Conservation (phyloP, 2,329 filamentous ascomycete species). For the Alternaria burnsii region DNA sequence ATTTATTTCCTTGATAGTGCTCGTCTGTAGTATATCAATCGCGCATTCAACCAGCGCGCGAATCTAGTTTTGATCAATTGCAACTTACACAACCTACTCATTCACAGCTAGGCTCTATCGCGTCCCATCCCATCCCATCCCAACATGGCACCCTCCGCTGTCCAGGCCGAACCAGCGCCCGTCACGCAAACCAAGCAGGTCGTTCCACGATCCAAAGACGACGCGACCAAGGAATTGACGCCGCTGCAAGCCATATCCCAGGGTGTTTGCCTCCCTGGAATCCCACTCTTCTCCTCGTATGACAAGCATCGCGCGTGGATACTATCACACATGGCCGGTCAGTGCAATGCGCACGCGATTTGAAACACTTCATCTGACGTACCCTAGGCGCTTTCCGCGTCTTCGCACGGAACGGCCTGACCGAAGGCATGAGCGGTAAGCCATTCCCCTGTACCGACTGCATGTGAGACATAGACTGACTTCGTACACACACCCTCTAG, state of each 20-base stretch:
- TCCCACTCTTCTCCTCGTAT: constrained; percentile 64
- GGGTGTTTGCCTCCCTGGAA: constrained; percentile 59
- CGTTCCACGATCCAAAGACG: constrained; percentile 29
- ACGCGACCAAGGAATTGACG: constrained; percentile 39
- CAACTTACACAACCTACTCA: constrained; percentile 2
- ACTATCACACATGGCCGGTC: constrained; percentile 68
- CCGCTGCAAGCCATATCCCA: constrained; percentile 57
- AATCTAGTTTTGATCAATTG: not conserved
- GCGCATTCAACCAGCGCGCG: not conserved
- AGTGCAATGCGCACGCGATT: not conserved
- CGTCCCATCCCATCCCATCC: not conserved
- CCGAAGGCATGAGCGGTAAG: constrained; percentile 67
- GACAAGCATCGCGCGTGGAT: constrained; percentile 69
- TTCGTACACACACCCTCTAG: constrained; percentile 34
- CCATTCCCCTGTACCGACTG: not conserved
- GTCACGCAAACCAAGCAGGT: constrained; percentile 27
- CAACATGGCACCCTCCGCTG: constrained; percentile 46
- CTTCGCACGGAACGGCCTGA: constrained; percentile 71
- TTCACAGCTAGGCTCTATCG: not conserved
- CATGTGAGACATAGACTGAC: not conserved
- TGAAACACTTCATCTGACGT: not conserved
- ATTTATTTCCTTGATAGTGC: not conserved
- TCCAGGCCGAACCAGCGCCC: constrained; percentile 20
- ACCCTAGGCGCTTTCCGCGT: constrained; percentile 66
- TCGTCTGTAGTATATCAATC: not conserved